These are phyloP conservation scores for Trapa bicornis DNA, from an alignment of 345 rosid genomes.

Conservation along the genomic window DNA sequence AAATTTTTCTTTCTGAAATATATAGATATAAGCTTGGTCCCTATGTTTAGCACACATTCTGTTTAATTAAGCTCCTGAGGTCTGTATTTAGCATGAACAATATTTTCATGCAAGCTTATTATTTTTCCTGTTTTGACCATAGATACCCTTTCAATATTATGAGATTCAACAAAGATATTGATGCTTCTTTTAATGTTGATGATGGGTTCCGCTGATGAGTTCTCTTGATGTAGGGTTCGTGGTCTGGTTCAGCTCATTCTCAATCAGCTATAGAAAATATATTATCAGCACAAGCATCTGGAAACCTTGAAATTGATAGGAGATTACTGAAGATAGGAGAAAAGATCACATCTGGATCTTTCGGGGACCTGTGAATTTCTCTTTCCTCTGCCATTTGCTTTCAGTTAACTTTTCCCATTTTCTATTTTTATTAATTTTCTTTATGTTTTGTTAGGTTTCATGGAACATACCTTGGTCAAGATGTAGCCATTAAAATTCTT, in stretches of 20 bases:
- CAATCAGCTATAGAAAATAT: slow-evolving; percentile 22
- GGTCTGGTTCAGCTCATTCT: slow-evolving; percentile 44
- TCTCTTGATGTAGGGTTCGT: slow-evolving; percentile 33
- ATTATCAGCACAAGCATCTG: slow-evolving; percentile 15
- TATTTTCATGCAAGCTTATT: background rate
- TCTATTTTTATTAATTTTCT: slow-evolving; percentile 5
- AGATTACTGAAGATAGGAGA: slow-evolving; percentile 46
- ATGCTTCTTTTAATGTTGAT: background rate
- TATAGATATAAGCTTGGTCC: background rate
- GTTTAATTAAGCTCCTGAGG: too few relatives aligned
- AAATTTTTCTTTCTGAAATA: background rate
- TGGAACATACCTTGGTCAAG: slow-evolving; percentile 57
- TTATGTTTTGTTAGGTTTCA: slow-evolving; percentile 29
- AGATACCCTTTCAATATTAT: background rate
- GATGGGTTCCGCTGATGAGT: background rate
- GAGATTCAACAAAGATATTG: background rate
- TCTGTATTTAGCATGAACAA: background rate
- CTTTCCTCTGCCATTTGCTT: slow-evolving; percentile 4
- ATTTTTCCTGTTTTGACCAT: background rate
- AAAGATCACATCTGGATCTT: slow-evolving; percentile 54
- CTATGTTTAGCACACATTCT: too few relatives aligned
- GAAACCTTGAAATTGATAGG: slow-evolving; percentile 48
- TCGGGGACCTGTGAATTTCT: slow-evolving; percentile 58
- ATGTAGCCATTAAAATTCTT: slow-evolving; percentile 59
- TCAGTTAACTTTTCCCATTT: slow-evolving; percentile 3